Evolutionary conservation across 2,329 filamentous ascomycete genomes (phyloP).

Genomic region (Paecilomyces dactylethromorphus): DNA sequence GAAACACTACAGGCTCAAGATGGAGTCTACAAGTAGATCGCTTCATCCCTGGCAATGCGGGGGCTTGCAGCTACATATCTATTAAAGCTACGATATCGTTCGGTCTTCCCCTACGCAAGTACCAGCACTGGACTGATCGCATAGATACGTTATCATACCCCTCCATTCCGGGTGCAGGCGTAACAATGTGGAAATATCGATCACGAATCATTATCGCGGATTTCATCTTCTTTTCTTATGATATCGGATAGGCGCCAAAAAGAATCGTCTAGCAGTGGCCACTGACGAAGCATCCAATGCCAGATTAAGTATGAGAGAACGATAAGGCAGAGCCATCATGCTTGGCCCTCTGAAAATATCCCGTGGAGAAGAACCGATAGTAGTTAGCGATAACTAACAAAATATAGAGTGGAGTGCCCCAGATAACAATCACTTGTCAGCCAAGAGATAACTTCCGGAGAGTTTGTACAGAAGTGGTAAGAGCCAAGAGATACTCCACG

Average conservation of each 20-base stretch:
- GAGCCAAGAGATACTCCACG: background rate
- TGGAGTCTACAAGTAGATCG: background rate
- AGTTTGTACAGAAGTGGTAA: too few relatives aligned
- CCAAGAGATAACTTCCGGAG: background rate
- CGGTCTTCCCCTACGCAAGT: too few relatives aligned
- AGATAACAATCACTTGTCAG: background rate
- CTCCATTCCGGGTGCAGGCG: too few relatives aligned
- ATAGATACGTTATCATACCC: too few relatives aligned
- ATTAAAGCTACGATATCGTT: background rate
- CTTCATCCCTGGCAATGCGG: background rate
- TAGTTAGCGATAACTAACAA: background rate
- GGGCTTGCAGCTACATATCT: background rate
- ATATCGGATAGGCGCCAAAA: too few relatives aligned
- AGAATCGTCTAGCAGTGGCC: background rate
- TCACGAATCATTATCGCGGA: too few relatives aligned
- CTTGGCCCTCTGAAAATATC: background rate
- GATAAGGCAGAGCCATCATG: background rate
- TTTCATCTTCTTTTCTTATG: too few relatives aligned
- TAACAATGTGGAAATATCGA: too few relatives aligned
- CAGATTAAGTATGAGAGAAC: background rate
- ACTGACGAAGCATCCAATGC: background rate
- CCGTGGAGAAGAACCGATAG: background rate
- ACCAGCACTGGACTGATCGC: too few relatives aligned
- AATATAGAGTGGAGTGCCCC: background rate
- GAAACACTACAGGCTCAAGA: background rate